A percentile compares a stretch with the other conserved stretches of the same genome.
Evolutionary conservation across 495 filamentous ascomycete genomes (phyloP).

Genomic region (Aspergillus olivimuriae): DNA sequence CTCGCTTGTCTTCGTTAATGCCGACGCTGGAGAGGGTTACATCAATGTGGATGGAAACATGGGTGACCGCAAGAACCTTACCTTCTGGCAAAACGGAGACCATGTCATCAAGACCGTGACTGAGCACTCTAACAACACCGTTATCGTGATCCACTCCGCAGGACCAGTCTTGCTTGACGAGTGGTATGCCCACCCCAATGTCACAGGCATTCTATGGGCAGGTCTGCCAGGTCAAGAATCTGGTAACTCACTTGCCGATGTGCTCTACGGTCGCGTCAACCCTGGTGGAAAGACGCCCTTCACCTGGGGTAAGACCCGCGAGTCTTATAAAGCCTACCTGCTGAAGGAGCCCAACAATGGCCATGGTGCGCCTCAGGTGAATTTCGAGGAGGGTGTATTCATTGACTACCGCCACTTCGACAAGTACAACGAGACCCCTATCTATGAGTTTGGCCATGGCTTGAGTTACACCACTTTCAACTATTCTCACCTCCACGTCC

Average conservation of each 20-base stretch:
- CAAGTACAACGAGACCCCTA: slow-evolving; percentile 62
- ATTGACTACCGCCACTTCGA: slow-evolving; percentile 95
- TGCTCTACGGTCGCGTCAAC: slow-evolving; percentile 86
- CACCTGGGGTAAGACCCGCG: slow-evolving; percentile 70
- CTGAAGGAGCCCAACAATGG: slow-evolving; percentile 72
- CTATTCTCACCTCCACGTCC: slow-evolving; percentile 68
- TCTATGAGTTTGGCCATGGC: slow-evolving; percentile 90
- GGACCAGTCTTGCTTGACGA: slow-evolving; percentile 73
- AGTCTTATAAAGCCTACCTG: slow-evolving; percentile 70
- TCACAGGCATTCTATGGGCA: slow-evolving; percentile 92
- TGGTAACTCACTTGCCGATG: slow-evolving; percentile 82
- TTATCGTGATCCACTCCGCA: slow-evolving; percentile 84
- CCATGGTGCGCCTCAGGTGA: slow-evolving; percentile 61
- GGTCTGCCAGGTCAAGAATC: slow-evolving; percentile 89
- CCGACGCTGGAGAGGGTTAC: slow-evolving; percentile 82
- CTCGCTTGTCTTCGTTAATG: slow-evolving; percentile 83
- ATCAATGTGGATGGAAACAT: slow-evolving; percentile 77
- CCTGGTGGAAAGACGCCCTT: slow-evolving; percentile 83
- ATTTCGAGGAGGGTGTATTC: slow-evolving; percentile 82
- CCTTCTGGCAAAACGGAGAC: slow-evolving; percentile 79
- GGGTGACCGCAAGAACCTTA: slow-evolving; percentile 91
- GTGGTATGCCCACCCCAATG: slow-evolving; percentile 79
- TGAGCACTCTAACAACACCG: slow-evolving; percentile 76
- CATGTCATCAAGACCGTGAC: slow-evolving; percentile 71
- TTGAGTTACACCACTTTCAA: slow-evolving; percentile 82